Conservation (phyloP, 1,284 basidiomycete species). For the Porogramme epimiltina region DNA sequence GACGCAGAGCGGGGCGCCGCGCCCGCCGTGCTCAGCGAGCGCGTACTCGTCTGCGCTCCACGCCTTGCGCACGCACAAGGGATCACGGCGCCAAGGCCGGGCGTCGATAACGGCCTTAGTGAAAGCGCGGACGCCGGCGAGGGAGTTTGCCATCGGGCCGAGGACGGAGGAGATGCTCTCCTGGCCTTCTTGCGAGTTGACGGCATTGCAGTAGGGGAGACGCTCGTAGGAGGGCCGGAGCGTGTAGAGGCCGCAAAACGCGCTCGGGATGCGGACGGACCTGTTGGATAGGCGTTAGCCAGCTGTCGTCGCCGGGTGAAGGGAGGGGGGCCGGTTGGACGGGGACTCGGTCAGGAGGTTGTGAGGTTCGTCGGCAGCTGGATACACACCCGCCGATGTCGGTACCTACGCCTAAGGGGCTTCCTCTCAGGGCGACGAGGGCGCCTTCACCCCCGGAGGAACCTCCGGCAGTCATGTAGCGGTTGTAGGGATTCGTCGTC, state of each 20-base stretch:
- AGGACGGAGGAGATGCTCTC: conserved; percentile 55
- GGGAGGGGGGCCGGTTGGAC: neutral
- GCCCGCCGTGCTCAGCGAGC: conserved; percentile 46
- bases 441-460: conserved; percentile 83
- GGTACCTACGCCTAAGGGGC: conserved; percentile 77
- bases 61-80: conserved; percentile 47
- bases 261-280: conserved; percentile 54
- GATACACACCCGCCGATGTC: conserved; percentile 66
- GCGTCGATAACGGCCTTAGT: conserved; percentile 45
- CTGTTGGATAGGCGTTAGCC: conserved; percentile 19
- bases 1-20: conserved; percentile 43
- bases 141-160: conserved; percentile 52
- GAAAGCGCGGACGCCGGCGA: conserved; percentile 50
- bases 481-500: conserved; percentile 73
- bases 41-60: conserved; percentile 47
- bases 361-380: no score
- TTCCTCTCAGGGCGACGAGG: conserved; percentile 73
- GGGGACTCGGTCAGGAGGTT: neutral
- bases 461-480: conserved; percentile 72
- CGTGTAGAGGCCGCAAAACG: conserved; percentile 54
- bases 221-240: conserved; percentile 58
- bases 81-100: conserved; percentile 55
- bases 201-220: conserved; percentile 50
- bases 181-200: conserved; percentile 51
- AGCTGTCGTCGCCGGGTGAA: neutral